Conservation (phyloP, 495 filamentous ascomycete genomes). For the Aspergillus homomorphus region DNA sequence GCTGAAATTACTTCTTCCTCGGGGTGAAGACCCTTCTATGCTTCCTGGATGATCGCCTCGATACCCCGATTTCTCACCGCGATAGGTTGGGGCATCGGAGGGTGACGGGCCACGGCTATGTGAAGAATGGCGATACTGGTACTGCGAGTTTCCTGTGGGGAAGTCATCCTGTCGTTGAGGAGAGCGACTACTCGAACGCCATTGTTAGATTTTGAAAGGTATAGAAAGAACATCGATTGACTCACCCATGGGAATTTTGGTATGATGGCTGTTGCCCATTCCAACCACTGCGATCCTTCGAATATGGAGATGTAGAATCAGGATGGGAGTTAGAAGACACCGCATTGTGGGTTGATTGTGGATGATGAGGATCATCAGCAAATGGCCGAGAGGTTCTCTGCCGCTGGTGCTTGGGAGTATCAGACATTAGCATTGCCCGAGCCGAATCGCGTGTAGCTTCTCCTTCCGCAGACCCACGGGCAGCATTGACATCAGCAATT, state of each 20-base stretch:
- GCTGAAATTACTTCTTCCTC: slow-evolving; percentile 48
- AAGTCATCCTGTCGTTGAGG: slow-evolving; percentile 51
- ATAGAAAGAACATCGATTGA: slow-evolving; percentile 12
- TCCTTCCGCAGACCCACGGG: slow-evolving; percentile 21
- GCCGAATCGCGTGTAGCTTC: slow-evolving; percentile 31
- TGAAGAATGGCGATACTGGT: slow-evolving; percentile 53
- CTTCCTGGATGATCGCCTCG: slow-evolving; percentile 54
- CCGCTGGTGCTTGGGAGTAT: slow-evolving; percentile 29
- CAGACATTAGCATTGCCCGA: slow-evolving; percentile 36
- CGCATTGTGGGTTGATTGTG: slow-evolving; percentile 56
- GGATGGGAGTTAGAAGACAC: slow-evolving; percentile 61
- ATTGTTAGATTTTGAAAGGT: slow-evolving; percentile 23
- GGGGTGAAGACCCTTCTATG: slow-evolving; percentile 31
- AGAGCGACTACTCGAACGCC: slow-evolving; percentile 34
- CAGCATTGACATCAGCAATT: slow-evolving; percentile 33
- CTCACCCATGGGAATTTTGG: slow-evolving; percentile 60
- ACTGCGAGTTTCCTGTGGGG: slow-evolving; percentile 42
- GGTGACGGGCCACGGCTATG: slow-evolving; percentile 50
- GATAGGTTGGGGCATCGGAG: slow-evolving; percentile 48
- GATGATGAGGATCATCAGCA: slow-evolving; percentile 48
- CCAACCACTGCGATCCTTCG: slow-evolving; percentile 53
- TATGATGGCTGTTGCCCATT: slow-evolving; percentile 51
- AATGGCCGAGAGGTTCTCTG: slow-evolving; percentile 32
- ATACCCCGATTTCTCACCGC: slow-evolving; percentile 52
- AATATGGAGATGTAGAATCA: slow-evolving; percentile 68